Base-by-base conservation (phyloP, 2,329 filamentous ascomycete species). In the Penicillium sp. region DNA sequence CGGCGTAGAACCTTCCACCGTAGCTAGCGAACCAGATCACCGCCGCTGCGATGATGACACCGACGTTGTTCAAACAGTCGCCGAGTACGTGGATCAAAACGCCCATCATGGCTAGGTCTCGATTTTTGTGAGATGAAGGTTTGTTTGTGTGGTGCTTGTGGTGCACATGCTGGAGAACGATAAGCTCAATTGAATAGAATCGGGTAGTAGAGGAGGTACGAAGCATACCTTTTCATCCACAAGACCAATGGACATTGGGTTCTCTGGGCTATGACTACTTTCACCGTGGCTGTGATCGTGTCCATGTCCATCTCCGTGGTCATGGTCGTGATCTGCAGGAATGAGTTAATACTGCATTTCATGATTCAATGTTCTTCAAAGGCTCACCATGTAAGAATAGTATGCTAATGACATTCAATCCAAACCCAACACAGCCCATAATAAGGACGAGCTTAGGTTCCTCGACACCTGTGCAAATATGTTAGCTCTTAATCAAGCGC, bases 31-130 rank as follows among this genome's bases (percentile, higher is more conserved):
- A 78, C 88, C 87, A 90, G 68, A 91, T 87, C 35, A 90, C 78
- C 1, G 86, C 65, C 0, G 87, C 87, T 1, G 87, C 82, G 42
- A 87, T 77, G 37, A 91, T 89, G 58, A 91, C 88, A 11, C 87
- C 88, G 16, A 90, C 69, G 65, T 91, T 91, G 75, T 90, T 91
- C 61, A 88, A 78, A 3, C 87, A 87, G 65, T 91, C 89, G 31
- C 87, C 85, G 2, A 89, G 65, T 24, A 91, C 82, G 65, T 92
- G 89, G 14, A 89, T 74, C n/a, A 91, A 68, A 1, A 90, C 87
- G 1, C 86, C 88, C 53, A 89, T 74, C 78, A 90, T 87, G 16
- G 86, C 87, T n/a, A 91, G 78, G 66, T 91, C 86, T 3, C 54
- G 47, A 8, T 53, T n/a, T 14, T 53, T 60, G 14, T 31, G 35